Base-by-base conservation (phyloP, 805 yeast species). In the Ogataea nonfermentans region DNA sequence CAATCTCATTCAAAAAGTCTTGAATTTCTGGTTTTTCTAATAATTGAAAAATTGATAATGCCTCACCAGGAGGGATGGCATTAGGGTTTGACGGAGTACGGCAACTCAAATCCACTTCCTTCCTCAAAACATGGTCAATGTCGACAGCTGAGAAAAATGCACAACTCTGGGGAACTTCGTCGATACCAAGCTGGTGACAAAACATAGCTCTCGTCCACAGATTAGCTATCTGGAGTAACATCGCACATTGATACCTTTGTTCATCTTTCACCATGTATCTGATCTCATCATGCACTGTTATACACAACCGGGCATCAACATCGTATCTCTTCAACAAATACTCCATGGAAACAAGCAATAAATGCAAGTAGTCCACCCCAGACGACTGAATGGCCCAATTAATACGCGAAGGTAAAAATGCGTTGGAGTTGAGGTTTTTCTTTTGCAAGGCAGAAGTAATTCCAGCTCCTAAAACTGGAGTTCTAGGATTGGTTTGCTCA, bases 341-440 rank as follows among this genome's bases (percentile, higher is more conserved):
- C 42, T 87, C 85, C 97, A 95, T 90, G 0, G 96, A 78, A 4
- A 88, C 76, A 34, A 91, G 72, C 44, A 93, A 61, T 28, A 93
- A 59, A 59, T 93, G 99, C 37, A 93, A 68, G 56, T 95, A 93
- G 59, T 93, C 99, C 13, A 95, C 99, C 25, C 99, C 99, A 1
- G 96, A 87, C 15, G 96, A 87, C 61, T 93, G 99, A 57, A 93
- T 93, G 0, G 96, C 87, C 99, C 99, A 93, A 56, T 93, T 93
- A 47, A 90, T 82, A 53, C 99, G 66, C 2, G 96, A 88, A 0
- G 99, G 93, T 48, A 93, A 64, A 57, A 82, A 93, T 1, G 78
- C 67, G 46, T 76, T 76, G 26, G 76, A 66, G 29, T 76, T 78
- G 51, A 93, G 68, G 58, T 91, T 81, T 37, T 68, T 67, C 29